Percentiles rank a stretch among this genome's conserved stretches.
These are phyloP conservation scores for Alternaria metachromatica DNA, from an alignment of 2,329 filamentous ascomycete species.

Conservation along the genomic window DNA sequence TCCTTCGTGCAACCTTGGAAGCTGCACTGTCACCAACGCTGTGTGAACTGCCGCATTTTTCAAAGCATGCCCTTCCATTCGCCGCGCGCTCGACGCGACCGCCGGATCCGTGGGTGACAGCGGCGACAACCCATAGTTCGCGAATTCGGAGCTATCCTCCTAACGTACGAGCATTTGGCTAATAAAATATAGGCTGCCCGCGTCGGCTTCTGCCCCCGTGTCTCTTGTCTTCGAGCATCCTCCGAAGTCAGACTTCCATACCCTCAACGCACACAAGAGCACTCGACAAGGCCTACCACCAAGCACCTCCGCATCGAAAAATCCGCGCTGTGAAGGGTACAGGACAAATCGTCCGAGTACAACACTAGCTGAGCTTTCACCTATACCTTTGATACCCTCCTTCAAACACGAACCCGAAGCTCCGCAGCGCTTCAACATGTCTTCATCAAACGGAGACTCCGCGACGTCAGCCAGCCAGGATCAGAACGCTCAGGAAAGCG, in stretches of 20 bases:
- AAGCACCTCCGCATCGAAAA: not conserved
- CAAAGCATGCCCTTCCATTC: conserved; percentile 4
- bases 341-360: not conserved
- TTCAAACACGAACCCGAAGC: not conserved
- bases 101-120: conserved; percentile 6
- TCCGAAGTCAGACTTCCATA: conserved; percentile 4
- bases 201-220: conserved; percentile 26
- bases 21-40: not conserved
- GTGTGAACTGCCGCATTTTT: not conserved
- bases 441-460: conserved; percentile 11
- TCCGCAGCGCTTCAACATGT: conserved; percentile 15
- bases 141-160: not conserved
- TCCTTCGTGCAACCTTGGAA: not conserved
- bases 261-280: not conserved
- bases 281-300: not conserved
- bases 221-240: conserved; percentile 7
- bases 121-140: conserved; percentile 2
- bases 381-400: not conserved
- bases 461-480: conserved; percentile 5
- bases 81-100: not conserved
- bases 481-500: conserved; percentile 12
- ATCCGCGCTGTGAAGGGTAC: not conserved
- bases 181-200: conserved; percentile 17
- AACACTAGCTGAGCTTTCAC: not conserved
- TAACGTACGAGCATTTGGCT: conserved; percentile 4